A percentile compares a stretch with the other conserved stretches of the same genome.
Evolutionary conservation across 345 rosid species (phyloP).

Genomic region (Carallia brachiata): DNA sequence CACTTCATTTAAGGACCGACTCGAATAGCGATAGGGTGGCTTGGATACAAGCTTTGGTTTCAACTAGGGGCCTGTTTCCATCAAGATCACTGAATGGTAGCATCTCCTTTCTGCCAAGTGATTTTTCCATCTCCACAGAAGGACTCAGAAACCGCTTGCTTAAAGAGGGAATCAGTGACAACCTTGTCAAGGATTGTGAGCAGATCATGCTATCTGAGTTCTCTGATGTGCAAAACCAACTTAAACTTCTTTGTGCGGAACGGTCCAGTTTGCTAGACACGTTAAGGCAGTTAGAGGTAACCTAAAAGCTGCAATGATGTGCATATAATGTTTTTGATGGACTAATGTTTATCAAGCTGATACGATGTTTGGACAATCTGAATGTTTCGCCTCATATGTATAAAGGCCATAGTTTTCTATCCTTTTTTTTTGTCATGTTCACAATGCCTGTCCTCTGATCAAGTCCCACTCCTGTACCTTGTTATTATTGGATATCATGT

Average conservation of each 20-base stretch:
- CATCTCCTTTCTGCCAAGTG: conserved; percentile 51
- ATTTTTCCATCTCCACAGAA: conserved; percentile 73
- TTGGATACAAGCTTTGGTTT: conserved; percentile 90
- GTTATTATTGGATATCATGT: too few relatives aligned
- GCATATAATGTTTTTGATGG: conserved; percentile 3
- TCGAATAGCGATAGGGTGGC: conserved; percentile 74
- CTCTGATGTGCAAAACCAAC: conserved; percentile 64
- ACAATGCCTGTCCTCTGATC: too few relatives aligned
- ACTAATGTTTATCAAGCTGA: too few relatives aligned
- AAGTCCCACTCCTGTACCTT: too few relatives aligned
- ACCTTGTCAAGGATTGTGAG: conserved; percentile 81
- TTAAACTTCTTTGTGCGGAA: conserved; percentile 72
- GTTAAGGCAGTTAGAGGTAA: conserved; percentile 90
- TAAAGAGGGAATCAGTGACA: conserved; percentile 64
- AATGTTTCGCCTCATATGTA: too few relatives aligned
- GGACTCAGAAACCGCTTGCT: conserved; percentile 63
- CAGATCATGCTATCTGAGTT: conserved; percentile 87
- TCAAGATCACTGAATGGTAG: conserved; percentile 57
- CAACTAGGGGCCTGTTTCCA: conserved; percentile 61
- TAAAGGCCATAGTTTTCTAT: too few relatives aligned
- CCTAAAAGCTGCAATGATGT: background rate
- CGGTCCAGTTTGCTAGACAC: conserved; percentile 72
- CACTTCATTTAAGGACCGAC: conserved; percentile 89
- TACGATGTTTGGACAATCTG: too few relatives aligned
- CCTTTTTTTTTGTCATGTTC: too few relatives aligned